Evolutionary conservation across 1,284 basidiomycete genomes (phyloP).

Genomic region (Ceratobasidium sp.): DNA sequence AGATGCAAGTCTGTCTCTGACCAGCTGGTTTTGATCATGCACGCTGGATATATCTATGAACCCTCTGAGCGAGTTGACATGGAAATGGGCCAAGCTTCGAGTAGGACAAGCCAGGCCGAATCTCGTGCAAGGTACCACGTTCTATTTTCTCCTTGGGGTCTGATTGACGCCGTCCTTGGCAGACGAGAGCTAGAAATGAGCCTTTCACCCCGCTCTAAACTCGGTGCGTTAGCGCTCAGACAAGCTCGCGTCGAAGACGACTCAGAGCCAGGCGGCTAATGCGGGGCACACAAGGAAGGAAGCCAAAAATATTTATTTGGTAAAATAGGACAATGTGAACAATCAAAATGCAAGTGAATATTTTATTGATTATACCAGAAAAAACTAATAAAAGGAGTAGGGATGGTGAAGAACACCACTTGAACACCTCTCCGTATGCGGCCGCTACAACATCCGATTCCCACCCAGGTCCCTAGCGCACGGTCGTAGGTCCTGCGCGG

Average conservation of each 20-base stretch:
- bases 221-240: not conserved
- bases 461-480: constrained; percentile 55
- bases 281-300: constrained; percentile 48
- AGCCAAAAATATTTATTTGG: constrained; percentile 66
- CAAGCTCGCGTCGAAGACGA: constrained; percentile 18
- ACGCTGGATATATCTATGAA: constrained; percentile 65
- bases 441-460: constrained; percentile 60
- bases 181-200: constrained; percentile 19
- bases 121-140: constrained; percentile 63
- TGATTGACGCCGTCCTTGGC: not conserved
- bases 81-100: constrained; percentile 83
- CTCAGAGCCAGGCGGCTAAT: constrained; percentile 7
- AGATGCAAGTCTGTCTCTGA: constrained; percentile 60
- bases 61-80: constrained; percentile 75
- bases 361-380: too few relatives aligned
- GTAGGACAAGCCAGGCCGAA: constrained; percentile 80
- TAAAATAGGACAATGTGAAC: constrained; percentile 61
- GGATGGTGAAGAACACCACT: constrained; percentile 71
- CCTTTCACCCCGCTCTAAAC: constrained; percentile 19
- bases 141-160: not conserved
- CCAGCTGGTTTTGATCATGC: not conserved
- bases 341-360: constrained; percentile 51
- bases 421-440: constrained; percentile 73
- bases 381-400: constrained; percentile 18
- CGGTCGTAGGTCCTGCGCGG: constrained; percentile 69